Percentiles rank a stretch among this genome's conserved stretches.
These are phyloP conservation scores for Didymella pinodella DNA, from an alignment of 2,329 filamentous ascomycete species.

Conservation along the genomic window DNA sequence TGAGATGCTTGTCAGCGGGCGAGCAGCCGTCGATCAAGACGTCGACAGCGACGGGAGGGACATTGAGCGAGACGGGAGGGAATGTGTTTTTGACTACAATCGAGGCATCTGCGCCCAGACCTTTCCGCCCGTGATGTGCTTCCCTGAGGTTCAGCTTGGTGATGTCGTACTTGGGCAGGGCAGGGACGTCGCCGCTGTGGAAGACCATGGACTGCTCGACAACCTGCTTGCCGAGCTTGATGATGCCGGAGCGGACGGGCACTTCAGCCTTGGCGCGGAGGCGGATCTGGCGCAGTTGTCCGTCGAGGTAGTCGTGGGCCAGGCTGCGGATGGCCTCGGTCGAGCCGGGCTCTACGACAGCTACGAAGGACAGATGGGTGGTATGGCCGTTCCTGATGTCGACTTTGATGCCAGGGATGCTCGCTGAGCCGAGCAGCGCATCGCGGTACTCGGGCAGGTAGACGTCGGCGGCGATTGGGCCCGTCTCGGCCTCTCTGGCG, in stretches of 20 bases:
- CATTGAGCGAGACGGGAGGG: constrained; percentile 76
- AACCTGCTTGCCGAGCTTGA: constrained; percentile 78
- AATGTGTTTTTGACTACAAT: constrained; percentile 77
- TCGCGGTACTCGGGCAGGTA: constrained; percentile 85
- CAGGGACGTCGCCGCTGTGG: constrained; percentile 78
- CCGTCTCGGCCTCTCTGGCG: constrained; percentile 76
- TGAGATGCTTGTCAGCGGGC: constrained; percentile 74
- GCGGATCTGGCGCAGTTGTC: constrained; percentile 73
- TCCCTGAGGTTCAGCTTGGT: constrained; percentile 82
- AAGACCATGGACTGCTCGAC: constrained; percentile 79
- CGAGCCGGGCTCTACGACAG: constrained; percentile 78
- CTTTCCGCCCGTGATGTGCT: constrained; percentile 63
- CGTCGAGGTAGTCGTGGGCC: constrained; percentile 87
- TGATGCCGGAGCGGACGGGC: constrained; percentile 77
- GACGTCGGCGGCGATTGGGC: constrained; percentile 75
- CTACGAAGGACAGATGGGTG: constrained; percentile 80
- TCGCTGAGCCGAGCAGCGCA: constrained; percentile 77
- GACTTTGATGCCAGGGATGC: constrained; percentile 76
- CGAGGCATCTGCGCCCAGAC: constrained; percentile 82
- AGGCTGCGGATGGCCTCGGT: constrained; percentile 78
- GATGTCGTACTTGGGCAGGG: constrained; percentile 83
- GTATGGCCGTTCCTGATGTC: constrained; percentile 78
- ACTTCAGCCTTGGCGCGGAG: constrained; percentile 78
- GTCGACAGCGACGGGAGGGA: constrained; percentile 84
- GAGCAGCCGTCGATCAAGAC: constrained; percentile 85